Conservation (phyloP, 129 eudicot genomes). For the Ambrosia artemisiifolia region DNA sequence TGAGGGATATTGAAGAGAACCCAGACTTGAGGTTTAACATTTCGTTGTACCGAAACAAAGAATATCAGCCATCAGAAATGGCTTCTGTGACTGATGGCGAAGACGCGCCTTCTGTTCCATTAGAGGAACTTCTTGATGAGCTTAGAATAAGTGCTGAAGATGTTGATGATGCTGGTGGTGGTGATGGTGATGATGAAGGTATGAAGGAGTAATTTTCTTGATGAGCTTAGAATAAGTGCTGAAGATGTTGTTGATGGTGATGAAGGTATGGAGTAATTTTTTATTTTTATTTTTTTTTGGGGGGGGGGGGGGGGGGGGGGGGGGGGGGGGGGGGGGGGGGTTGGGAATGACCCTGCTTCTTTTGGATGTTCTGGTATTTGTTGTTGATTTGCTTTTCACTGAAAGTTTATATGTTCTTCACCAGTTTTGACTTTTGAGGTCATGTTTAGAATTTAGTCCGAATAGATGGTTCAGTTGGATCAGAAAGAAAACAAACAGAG, state of each 20-base stretch:
- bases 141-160: neutral
- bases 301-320: no score
- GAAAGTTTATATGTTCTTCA: neutral
- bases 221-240: neutral
- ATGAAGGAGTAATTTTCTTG: constrained; percentile 2
- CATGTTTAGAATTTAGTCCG: neutral
- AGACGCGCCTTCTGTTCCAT: constrained; percentile 7
- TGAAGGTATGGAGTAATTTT: neutral
- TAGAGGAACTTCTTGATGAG: constrained; percentile 4
- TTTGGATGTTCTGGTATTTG: neutral
- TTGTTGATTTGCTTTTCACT: neutral
- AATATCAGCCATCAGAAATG: neutral
- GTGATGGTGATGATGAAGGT: neutral
- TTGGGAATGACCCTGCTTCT: no score
- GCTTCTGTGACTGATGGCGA: constrained; percentile 1
- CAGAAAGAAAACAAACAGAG: no score
- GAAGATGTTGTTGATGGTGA: neutral
- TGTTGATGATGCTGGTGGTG: neutral
- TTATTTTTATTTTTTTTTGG: no score
- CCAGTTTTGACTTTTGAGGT: neutral
- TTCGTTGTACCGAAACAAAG: neutral
- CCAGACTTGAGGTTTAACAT: constrained; percentile 3
- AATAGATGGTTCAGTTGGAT: no score
- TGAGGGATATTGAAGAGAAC: constrained; percentile 8
- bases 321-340: no score